Evolutionary conservation across 106 monocot genomes (phyloP).

Genomic region (Acorus calamus): DNA sequence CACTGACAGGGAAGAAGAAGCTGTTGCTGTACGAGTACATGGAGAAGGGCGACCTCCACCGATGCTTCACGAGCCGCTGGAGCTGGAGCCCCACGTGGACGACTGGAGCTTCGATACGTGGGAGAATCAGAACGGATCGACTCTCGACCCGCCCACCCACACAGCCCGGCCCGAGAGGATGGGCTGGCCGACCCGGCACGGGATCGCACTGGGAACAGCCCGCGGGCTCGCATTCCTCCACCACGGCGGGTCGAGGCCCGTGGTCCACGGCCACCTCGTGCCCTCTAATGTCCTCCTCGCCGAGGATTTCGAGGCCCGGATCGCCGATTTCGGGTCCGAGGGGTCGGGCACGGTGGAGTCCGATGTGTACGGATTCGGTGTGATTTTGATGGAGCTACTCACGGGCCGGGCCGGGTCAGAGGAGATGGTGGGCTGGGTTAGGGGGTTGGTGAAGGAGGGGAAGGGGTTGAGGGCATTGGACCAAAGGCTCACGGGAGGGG

Average conservation of each 20-base stretch:
- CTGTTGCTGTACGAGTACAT: slow-evolving; percentile 81
- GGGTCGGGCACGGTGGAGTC: slow-evolving; percentile 18
- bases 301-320: slow-evolving; percentile 60
- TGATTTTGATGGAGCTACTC: slow-evolving; percentile 66
- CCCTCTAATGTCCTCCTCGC: slow-evolving; percentile 59
- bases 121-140: slow-evolving; percentile 10
- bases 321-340: slow-evolving; percentile 35
- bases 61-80: slow-evolving; percentile 85
- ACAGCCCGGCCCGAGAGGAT: background rate
- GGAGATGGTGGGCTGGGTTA: slow-evolving; percentile 26
- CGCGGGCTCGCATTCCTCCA: slow-evolving; percentile 88
- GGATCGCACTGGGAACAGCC: slow-evolving; percentile 63
- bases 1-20: slow-evolving; percentile 38
- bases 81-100: slow-evolving; percentile 29
- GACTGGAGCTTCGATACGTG: slow-evolving; percentile 35
- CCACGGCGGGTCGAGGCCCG: slow-evolving; percentile 52
- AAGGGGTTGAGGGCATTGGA: slow-evolving; percentile 33
- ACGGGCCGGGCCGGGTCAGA: slow-evolving; percentile 34
- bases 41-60: slow-evolving; percentile 74
- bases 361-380: slow-evolving; percentile 67
- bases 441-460: slow-evolving; percentile 35
- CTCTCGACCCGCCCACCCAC: background rate
- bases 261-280: slow-evolving; percentile 62
- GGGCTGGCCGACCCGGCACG: slow-evolving; percentile 66
- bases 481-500: slow-evolving; percentile 16